Evolutionary conservation across 371 early-diverging fungal species (phyloP).

Genomic region (Mortierella sp.): DNA sequence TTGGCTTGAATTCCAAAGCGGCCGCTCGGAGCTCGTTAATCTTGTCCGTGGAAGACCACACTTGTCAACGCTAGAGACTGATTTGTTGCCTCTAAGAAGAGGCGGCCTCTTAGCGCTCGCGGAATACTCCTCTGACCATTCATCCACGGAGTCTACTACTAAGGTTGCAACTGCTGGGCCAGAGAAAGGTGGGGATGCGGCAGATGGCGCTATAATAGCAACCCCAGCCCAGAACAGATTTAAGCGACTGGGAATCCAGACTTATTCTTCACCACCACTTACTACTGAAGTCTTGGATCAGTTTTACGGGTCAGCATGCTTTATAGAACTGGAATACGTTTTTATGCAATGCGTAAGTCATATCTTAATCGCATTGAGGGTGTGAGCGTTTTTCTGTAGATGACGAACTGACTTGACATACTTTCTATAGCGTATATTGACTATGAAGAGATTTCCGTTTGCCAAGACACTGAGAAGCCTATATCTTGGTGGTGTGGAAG

Average conservation of each 20-base stretch:
- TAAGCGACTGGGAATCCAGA: conserved; percentile 25
- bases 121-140: conserved; percentile 10
- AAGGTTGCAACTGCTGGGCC: no score
- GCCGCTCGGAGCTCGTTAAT: background rate
- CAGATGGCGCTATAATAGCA: background rate
- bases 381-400: background rate
- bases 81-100: conserved; percentile 8
- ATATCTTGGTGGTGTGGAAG: conserved; percentile 15
- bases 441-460: conserved; percentile 18
- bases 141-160: background rate
- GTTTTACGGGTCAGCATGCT: conserved; percentile 25
- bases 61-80: conserved; percentile 11
- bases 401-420: background rate
- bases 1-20: conserved; percentile 6
- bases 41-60: conserved; percentile 15
- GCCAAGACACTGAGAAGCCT: conserved; percentile 21
- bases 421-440: conserved; percentile 1
- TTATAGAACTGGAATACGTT: conserved; percentile 21
- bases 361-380: no score
- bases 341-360: conserved; percentile 28
- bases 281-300: conserved; percentile 3
- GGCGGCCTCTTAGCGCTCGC: conserved; percentile 12
- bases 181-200: background rate
- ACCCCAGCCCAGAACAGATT: conserved; percentile 10
- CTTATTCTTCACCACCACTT: background rate